These are phyloP conservation scores for Mycosarcoma mackinlayi DNA, from an alignment of 1,284 basidiomycete species.

Conservation along the genomic window DNA sequence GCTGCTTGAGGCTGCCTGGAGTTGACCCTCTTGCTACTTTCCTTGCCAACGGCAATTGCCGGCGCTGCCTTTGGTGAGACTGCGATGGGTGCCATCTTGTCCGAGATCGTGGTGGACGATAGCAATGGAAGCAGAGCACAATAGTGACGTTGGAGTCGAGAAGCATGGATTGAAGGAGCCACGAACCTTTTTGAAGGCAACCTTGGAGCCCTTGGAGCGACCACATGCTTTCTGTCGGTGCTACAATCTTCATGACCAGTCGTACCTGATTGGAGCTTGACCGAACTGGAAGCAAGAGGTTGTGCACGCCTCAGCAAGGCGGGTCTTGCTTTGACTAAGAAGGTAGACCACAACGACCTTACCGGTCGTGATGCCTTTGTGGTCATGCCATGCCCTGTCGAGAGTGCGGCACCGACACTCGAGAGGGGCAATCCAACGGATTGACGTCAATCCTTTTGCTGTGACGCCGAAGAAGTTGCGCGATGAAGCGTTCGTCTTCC, in stretches of 20 bases:
- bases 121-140: constrained; percentile 7
- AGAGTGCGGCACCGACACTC: background rate
- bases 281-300: background rate
- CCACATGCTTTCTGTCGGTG: background rate
- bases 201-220: constrained; percentile 8
- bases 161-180: constrained; percentile 17
- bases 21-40: background rate
- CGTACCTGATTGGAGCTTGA: background rate
- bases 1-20: background rate
- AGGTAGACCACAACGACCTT: constrained; percentile 43
- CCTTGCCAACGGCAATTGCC: constrained; percentile 11
- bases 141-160: constrained; percentile 29
- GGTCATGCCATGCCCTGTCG: constrained; percentile 11
- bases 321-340: constrained; percentile 21
- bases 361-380: constrained; percentile 19
- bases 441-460: too few relatives aligned
- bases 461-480: too few relatives aligned
- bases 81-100: constrained; percentile 41
- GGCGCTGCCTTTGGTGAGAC: constrained; percentile 38
- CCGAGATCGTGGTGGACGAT: background rate
- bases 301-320: background rate
- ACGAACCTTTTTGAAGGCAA: constrained; percentile 30
- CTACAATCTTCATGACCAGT: too few relatives aligned
- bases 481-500: too few relatives aligned
- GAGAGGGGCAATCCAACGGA: background rate